Percentiles rank a stretch among this genome's conserved stretches.
Conservation (phyloP, 768 basidiomycete genomes). For the Serendipita indica region DNA sequence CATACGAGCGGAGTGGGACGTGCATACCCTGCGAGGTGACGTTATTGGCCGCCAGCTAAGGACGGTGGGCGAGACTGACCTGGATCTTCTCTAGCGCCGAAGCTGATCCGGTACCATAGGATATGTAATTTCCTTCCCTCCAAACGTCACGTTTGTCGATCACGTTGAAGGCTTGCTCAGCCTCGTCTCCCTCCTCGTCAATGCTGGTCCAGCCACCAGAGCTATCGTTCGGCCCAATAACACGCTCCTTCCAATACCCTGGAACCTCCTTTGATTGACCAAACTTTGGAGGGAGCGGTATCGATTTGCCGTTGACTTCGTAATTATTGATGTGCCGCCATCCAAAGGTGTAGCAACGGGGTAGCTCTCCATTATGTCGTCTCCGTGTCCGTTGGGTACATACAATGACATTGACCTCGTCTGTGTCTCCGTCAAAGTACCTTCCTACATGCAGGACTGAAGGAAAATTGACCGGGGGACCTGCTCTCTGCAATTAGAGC, state of each 20-base stretch:
- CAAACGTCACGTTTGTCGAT: neutral
- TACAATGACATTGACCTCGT: conserved; percentile 7
- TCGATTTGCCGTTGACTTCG: neutral
- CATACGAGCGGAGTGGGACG: conserved; percentile 4
- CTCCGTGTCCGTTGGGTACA: neutral
- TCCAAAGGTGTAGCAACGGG: conserved; percentile 4
- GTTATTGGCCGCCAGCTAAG: neutral
- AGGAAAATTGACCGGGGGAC: conserved; percentile 9
- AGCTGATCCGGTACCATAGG: neutral
- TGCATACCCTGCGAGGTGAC: neutral
- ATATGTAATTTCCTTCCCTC: conserved; percentile 7
- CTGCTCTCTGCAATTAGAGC: too few relatives aligned
- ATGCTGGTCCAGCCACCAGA: neutral
- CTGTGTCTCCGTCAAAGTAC: conserved; percentile 4
- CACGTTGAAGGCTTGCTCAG: neutral
- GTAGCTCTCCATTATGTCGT: neutral
- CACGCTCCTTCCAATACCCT: conserved; percentile 4
- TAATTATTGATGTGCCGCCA: neutral
- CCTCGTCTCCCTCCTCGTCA: neutral
- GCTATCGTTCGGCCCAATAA: neutral
- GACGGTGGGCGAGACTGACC: neutral
- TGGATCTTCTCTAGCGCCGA: conserved; percentile 1
- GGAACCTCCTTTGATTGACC: neutral
- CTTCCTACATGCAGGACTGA: neutral
- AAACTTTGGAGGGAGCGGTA: neutral